Evolutionary conservation across 495 filamentous ascomycete species (phyloP).

Genomic region (Hyphodiscus hymeniophilus): DNA sequence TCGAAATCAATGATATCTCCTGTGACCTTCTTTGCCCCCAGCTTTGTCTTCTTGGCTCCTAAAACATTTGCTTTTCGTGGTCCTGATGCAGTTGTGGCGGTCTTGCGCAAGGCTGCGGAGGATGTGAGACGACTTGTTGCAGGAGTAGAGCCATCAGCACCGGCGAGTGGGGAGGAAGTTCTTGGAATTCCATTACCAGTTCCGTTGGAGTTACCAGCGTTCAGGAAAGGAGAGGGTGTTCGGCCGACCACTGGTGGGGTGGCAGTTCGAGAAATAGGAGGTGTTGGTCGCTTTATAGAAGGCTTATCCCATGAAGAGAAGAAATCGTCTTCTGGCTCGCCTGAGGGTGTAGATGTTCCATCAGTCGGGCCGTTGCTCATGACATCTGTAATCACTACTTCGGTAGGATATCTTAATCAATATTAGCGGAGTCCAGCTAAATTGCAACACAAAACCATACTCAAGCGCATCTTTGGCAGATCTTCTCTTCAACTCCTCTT

Average conservation of each 20-base stretch:
- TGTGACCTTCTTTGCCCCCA: conserved; percentile 84
- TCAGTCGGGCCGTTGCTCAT: conserved; percentile 46
- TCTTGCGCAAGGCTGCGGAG: conserved; percentile 68
- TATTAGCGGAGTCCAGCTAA: neutral
- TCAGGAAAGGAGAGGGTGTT: conserved; percentile 83
- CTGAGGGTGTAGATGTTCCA: conserved; percentile 60
- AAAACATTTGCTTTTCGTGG: conserved; percentile 77
- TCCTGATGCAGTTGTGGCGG: conserved; percentile 41
- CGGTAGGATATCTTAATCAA: conserved; percentile 61
- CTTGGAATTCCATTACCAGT: conserved; percentile 58
- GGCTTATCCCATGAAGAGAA: conserved; percentile 99
- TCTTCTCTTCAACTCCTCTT: conserved; percentile 83
- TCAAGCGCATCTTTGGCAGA: conserved; percentile 72
- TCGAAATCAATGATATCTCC: conserved; percentile 87
- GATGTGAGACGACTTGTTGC: conserved; percentile 63
- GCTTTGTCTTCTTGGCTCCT: conserved; percentile 80
- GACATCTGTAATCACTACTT: conserved; percentile 78
- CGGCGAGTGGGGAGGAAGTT: conserved; percentile 72
- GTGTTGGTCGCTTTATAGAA: conserved; percentile 90
- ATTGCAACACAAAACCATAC: conserved; percentile 34
- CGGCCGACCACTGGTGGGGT: conserved; percentile 81
- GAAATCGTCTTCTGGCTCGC: conserved; percentile 84
- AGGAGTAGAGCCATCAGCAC: conserved; percentile 44
- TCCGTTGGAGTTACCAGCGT: conserved; percentile 39
- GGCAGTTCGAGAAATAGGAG: conserved; percentile 82